Conservation (phyloP, 257 asterid species). For the Nicotiana tomentosiformis region DNA sequence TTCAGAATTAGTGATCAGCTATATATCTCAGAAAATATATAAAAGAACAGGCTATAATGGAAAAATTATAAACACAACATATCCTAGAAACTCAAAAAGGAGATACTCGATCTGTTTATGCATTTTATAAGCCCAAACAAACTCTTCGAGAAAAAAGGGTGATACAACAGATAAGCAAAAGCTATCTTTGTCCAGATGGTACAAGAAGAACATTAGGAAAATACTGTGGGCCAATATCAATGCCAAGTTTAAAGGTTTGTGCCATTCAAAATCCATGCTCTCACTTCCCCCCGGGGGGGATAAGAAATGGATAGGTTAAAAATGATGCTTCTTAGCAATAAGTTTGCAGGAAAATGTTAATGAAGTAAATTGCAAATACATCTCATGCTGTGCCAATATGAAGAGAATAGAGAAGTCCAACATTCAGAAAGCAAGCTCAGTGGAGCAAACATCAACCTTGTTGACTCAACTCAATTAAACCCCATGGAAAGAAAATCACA, state of each 20-base stretch:
- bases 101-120: neutral
- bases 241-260: neutral
- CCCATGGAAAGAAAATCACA: neutral
- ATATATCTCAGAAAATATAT: constrained; percentile 15
- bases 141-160: neutral
- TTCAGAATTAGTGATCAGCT: constrained; percentile 45
- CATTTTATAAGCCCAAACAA: neutral
- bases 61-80: neutral
- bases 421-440: neutral
- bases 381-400: neutral
- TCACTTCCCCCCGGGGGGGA: neutral
- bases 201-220: neutral
- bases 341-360: neutral
- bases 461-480: neutral
- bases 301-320: neutral
- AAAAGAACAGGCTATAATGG: neutral
- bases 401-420: neutral
- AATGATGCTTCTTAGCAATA: neutral
- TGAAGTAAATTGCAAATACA: neutral
- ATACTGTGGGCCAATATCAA: neutral
- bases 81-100: neutral
- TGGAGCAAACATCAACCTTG: neutral
- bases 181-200: neutral
- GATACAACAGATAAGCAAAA: neutral
- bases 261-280: neutral